phyloP scores from a whole-genome alignment of 2,329 filamentous ascomycete genomes.

The Ascochyta clinopodiicola region DNA sequence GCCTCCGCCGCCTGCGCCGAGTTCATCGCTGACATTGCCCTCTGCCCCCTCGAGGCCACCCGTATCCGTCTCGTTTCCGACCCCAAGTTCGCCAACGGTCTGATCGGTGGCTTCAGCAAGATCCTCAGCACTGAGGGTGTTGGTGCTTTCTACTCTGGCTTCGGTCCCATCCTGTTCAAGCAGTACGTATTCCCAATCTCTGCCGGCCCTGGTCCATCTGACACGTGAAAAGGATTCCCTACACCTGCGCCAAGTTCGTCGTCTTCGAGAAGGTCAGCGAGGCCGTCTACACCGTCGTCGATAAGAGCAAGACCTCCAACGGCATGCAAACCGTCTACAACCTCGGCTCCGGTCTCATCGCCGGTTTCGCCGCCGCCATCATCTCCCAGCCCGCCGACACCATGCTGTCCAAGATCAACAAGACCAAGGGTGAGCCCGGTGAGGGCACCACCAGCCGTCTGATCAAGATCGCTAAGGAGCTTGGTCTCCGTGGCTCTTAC shows the following conservation, averaged over 20 bases:
- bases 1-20: slow-evolving; percentile 67
- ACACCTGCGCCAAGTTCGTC: slow-evolving; percentile 96
- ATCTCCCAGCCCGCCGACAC: slow-evolving; percentile 91
- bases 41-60: slow-evolving; percentile 91
- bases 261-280: slow-evolving; percentile 90
- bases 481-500: slow-evolving; percentile 79
- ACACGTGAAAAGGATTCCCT: slow-evolving; percentile 70
- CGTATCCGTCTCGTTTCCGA: slow-evolving; percentile 92
- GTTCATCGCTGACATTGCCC: slow-evolving; percentile 77
- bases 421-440: slow-evolving; percentile 85
- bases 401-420: slow-evolving; percentile 96
- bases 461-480: slow-evolving; percentile 87
- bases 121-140: slow-evolving; percentile 83
- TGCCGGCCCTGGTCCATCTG: slow-evolving; percentile 8
- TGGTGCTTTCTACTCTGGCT: slow-evolving; percentile 88
- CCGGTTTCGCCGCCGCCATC: slow-evolving; percentile 84
- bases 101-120: slow-evolving; percentile 80
- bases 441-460: slow-evolving; percentile 81
- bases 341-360: slow-evolving; percentile 83
- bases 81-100: slow-evolving; percentile 82
- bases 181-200: slow-evolving; percentile 37
- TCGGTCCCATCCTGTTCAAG: slow-evolving; percentile 65
- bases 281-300: slow-evolving; percentile 69
- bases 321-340: slow-evolving; percentile 80
- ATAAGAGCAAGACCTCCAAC: slow-evolving; percentile 74